Conservation (phyloP, 768 basidiomycete genomes). For the Russula abietina region DNA sequence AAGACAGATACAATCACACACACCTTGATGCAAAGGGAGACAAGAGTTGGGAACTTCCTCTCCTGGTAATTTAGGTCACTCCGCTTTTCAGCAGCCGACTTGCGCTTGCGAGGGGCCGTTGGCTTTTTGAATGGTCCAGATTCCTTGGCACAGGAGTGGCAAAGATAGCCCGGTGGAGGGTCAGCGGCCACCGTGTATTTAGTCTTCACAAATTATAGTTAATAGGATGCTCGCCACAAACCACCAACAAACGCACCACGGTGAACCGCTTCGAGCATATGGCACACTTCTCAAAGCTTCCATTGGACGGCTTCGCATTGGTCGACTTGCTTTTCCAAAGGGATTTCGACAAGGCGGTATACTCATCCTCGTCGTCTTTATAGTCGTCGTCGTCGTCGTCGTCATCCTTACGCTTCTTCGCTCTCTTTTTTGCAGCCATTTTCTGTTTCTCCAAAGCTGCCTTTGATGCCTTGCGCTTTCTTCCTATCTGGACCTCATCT, state of each 20-base stretch:
- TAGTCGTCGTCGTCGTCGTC: slow-evolving; percentile 32
- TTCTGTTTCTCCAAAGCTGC: slow-evolving; percentile 33
- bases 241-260: slow-evolving; percentile 51
- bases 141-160: slow-evolving; percentile 75
- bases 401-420: slow-evolving; percentile 40
- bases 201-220: slow-evolving; percentile 45
- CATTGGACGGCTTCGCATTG: slow-evolving; percentile 55
- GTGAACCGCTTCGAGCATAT: slow-evolving; percentile 81
- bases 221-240: neutral
- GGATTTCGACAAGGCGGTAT: slow-evolving; percentile 53
- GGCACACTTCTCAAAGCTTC: slow-evolving; percentile 76
- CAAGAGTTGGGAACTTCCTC: slow-evolving; percentile 61
- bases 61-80: slow-evolving; percentile 66
- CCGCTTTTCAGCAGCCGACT: slow-evolving; percentile 57
- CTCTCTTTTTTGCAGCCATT: slow-evolving; percentile 23
- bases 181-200: slow-evolving; percentile 77
- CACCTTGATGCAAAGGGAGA: slow-evolving; percentile 77
- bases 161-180: slow-evolving; percentile 71
- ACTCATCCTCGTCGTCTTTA: slow-evolving; percentile 60
- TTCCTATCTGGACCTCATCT: slow-evolving; percentile 19
- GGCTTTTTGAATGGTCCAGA: slow-evolving; percentile 86
- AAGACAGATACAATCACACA: slow-evolving; percentile 19
- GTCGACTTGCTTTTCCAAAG: slow-evolving; percentile 37
- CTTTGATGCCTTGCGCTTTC: slow-evolving; percentile 16
- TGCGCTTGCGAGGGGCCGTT: slow-evolving; percentile 53